phyloP scores from a whole-genome alignment of 495 filamentous ascomycete genomes.

The Oidiodendron maius region DNA sequence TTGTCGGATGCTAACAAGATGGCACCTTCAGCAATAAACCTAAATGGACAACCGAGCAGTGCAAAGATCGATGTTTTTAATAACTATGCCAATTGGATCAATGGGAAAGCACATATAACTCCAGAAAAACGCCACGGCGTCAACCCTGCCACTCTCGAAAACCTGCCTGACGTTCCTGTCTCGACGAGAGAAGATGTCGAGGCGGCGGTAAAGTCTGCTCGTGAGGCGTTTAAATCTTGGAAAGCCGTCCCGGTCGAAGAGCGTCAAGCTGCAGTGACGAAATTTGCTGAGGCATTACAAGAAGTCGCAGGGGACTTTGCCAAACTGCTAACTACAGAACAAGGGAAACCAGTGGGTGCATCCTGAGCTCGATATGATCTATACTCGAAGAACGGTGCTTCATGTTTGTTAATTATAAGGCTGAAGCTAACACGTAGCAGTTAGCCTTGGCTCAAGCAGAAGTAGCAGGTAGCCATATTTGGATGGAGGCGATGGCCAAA shows the following conservation, averaged over 20 bases:
- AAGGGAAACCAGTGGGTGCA: slow-evolving; percentile 43
- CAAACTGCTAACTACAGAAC: slow-evolving; percentile 46
- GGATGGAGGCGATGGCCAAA: background rate
- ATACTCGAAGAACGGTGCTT: too few species aligned
- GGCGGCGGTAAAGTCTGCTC: slow-evolving; percentile 41
- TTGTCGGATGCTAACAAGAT: too few species aligned
- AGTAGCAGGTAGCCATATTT: background rate
- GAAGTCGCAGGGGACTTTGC: slow-evolving; percentile 39
- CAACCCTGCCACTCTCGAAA: slow-evolving; percentile 43
- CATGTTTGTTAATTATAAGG: too few species aligned
- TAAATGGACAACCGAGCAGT: too few species aligned
- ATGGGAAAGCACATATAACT: slow-evolving; percentile 33
- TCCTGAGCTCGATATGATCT: too few species aligned
- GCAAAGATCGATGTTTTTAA: too few species aligned
- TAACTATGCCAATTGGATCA: slow-evolving; percentile 42
- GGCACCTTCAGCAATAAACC: too few species aligned
- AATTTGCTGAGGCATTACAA: slow-evolving; percentile 39
- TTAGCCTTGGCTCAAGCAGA: too few species aligned
- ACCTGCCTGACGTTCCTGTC: slow-evolving; percentile 40
- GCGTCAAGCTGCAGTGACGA: slow-evolving; percentile 34
- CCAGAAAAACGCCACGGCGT: slow-evolving; percentile 34
- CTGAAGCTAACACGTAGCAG: too few species aligned
- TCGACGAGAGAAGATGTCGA: slow-evolving; percentile 46
- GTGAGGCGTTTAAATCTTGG: slow-evolving; percentile 46
- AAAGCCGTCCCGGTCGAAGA: slow-evolving; percentile 42